Conservation (phyloP, 1,139 yeast genomes). For the Nakaseomyces nivariensis region DNA sequence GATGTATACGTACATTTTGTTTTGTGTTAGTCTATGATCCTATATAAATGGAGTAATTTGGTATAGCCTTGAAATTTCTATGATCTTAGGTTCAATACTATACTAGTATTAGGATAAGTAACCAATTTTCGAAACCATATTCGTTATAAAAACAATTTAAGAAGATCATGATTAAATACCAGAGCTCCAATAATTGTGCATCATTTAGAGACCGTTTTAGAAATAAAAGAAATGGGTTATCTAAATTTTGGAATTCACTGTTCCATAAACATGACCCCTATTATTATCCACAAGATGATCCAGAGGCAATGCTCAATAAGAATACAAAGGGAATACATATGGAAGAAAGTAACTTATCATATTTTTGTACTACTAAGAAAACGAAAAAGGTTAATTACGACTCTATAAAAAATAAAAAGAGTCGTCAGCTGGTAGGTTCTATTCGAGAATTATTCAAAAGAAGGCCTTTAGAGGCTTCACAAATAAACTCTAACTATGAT, state of each 20-base stretch:
- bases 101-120: no score
- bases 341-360: no score
- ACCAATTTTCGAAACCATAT: no score
- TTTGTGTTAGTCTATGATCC: no score
- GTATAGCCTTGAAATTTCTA: no score
- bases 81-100: no score
- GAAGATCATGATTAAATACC: not conserved
- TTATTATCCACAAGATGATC: not conserved
- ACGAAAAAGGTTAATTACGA: not conserved
- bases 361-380: not conserved
- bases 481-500: not conserved
- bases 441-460: not conserved
- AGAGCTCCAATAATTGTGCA: not conserved
- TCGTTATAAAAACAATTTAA: no score
- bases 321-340: no score
- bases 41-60: no score
- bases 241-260: not conserved
- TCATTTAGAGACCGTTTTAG: not conserved
- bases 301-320: not conserved
- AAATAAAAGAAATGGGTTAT: not conserved
- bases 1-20: no score
- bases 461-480: not conserved
- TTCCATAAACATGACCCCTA: not conserved
- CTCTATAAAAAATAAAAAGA: not conserved
- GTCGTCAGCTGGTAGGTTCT: not conserved